Evolutionary conservation across 1,284 basidiomycete species (phyloP).

Genomic region (Microbotryum silenes-acaulis): DNA sequence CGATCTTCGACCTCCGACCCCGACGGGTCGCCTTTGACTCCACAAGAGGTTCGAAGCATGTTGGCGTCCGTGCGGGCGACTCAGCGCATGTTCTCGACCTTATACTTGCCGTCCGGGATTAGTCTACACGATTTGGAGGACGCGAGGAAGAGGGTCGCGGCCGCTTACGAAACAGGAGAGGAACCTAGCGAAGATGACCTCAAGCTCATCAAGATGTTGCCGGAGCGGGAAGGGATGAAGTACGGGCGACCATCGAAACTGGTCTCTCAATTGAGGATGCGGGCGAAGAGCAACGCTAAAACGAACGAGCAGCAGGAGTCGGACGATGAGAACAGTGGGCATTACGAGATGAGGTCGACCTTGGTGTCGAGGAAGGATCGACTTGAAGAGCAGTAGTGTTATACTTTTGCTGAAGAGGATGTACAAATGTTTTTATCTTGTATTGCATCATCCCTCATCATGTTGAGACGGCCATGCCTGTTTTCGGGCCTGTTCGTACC

Average conservation of each 20-base stretch:
- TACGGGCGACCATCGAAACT: constrained; percentile 9
- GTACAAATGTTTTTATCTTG: no score
- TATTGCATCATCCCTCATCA: no score
- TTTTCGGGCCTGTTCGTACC: no score
- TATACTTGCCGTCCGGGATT: constrained; percentile 24
- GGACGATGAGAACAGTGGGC: no score
- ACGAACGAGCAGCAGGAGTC: no score
- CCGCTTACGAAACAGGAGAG: not conserved
- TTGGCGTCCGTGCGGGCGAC: constrained; percentile 6
- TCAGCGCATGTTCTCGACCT: constrained; percentile 22
- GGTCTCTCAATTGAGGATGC: not conserved
- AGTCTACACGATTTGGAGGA: constrained; percentile 2
- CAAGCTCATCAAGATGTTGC: constrained; percentile 19
- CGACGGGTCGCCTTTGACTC: not conserved
- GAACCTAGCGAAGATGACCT: constrained; percentile 18
- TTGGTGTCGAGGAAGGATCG: no score
- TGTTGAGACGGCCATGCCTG: no score
- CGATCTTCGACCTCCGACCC: constrained; percentile 1
- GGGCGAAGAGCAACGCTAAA: no score
- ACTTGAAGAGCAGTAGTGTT: no score
- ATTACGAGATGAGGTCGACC: no score
- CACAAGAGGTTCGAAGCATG: constrained; percentile 5
- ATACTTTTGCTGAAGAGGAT: no score
- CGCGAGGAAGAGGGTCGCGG: constrained; percentile 11
- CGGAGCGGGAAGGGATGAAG: constrained; percentile 12